Evolutionary conservation across 1,139 yeast species (phyloP).

Genomic region (Debaryomycetaceae sp.): DNA sequence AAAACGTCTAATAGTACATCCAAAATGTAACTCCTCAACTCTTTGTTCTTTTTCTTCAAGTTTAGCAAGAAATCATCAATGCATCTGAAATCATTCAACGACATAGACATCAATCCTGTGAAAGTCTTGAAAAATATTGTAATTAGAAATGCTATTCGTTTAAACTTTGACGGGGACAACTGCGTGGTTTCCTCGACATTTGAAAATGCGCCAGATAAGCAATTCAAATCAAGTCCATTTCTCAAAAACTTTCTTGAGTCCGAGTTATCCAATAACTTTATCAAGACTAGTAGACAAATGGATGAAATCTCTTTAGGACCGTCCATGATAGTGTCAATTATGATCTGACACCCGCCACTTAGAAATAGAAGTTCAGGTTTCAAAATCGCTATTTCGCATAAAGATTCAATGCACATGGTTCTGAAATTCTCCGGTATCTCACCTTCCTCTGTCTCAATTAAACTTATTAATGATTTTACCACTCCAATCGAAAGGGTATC

Average conservation of each 20-base stretch:
- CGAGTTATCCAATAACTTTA: constrained; percentile 60
- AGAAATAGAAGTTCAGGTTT: constrained; percentile 60
- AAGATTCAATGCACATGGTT: constrained; percentile 59
- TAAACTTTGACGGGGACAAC: constrained; percentile 35
- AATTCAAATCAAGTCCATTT: constrained; percentile 62
- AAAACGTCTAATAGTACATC: constrained; percentile 72
- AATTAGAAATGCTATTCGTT: constrained; percentile 60
- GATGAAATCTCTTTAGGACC: constrained; percentile 60
- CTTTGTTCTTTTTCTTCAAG: constrained; percentile 53
- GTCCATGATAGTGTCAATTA: constrained; percentile 59
- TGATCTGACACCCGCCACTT: constrained; percentile 62
- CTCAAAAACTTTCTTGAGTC: constrained; percentile 54
- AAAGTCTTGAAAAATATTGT: constrained; percentile 65
- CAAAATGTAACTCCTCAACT: constrained; percentile 60
- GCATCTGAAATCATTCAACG: constrained; percentile 56
- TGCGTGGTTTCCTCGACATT: constrained; percentile 8
- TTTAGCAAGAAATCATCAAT: constrained; percentile 60
- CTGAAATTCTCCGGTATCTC: constrained; percentile 44
- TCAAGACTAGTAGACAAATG: constrained; percentile 52
- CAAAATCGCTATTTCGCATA: constrained; percentile 64
- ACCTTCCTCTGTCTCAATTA: constrained; percentile 56
- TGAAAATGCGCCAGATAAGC: constrained; percentile 60
- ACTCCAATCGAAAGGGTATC: constrained; percentile 61
- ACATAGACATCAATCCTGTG: constrained; percentile 71
- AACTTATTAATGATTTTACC: constrained; percentile 66